Base-by-base conservation (phyloP, 2,329 filamentous ascomycete genomes). In the Trichoderma citrinoviride region DNA sequence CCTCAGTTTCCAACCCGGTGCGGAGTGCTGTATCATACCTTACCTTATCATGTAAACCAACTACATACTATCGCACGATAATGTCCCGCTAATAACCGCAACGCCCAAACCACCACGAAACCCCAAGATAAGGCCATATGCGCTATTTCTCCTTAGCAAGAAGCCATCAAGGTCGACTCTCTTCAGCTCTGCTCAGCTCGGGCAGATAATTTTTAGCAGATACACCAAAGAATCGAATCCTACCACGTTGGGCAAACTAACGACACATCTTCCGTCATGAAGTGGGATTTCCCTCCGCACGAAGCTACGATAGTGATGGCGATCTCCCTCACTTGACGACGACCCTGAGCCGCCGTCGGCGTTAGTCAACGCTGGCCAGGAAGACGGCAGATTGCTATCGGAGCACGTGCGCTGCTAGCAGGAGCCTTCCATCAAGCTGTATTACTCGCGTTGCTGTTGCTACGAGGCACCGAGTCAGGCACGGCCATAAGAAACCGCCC, bases 281-380 rank as follows among this genome's bases (percentile, higher is more conserved):
- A 50, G 56, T 46, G 44, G 23, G 33, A n/a, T 25, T 60, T 29
- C 49, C 25, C 56, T 60, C 56, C 44, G 56, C 56, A 60, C 46
- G 29, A 60, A 53, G 49, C 58, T 50, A 61, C 19, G 49, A 41
- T 52, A 54, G 58, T 25, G 33, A 61, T 25, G 58, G 49, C 49
- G 37, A 61, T 61, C 58, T 44, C 40, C 52, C n/a, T 40, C 41
- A 27, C 25, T 41, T 23, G 25, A 52, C n/a, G 25, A 25, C 57
- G 57, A 47, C 33, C 21, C 57, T 33, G 47, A 50, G 37, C 49
- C 58, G 58, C 56, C 33, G 19, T 61, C 58, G 58, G 58, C 49
- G 40, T 61, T 61, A 53, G 40, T 41, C 21, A 15, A 43, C 49
- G 49, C 47, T 49, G 49, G 49, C 47, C 47, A 33, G n/a, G 25